A percentile compares a stretch with the other conserved stretches of the same genome.
These are phyloP conservation scores for Cutaneotrichosporon arboriforme DNA, from an alignment of 1,284 basidiomycete species.

Conservation along the genomic window DNA sequence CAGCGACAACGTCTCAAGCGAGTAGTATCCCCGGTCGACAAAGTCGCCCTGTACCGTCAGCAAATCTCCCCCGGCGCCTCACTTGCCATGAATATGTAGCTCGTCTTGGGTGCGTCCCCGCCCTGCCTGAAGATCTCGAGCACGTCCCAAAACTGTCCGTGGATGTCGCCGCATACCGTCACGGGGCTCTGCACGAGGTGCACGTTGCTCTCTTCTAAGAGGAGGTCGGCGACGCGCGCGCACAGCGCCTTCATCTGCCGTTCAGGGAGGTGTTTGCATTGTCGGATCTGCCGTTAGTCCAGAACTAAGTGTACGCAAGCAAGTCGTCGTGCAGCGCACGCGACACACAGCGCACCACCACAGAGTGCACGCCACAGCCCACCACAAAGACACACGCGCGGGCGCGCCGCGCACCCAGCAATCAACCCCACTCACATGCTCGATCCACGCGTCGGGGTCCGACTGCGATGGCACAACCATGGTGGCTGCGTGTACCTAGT, in stretches of 20 bases:
- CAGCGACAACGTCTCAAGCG: slow-evolving; percentile 89
- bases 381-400: neutral
- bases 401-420: neutral
- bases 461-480: slow-evolving; percentile 4
- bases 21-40: slow-evolving; percentile 94
- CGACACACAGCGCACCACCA: neutral
- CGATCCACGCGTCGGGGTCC: slow-evolving; percentile 22
- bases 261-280: slow-evolving; percentile 83
- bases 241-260: slow-evolving; percentile 86
- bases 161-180: slow-evolving; percentile 89
- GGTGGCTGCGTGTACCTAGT: neutral
- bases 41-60: slow-evolving; percentile 73
- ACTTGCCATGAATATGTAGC: slow-evolving; percentile 84
- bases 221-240: slow-evolving; percentile 71
- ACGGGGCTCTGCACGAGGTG: slow-evolving; percentile 87
- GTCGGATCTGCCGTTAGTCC: slow-evolving; percentile 56
- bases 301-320: neutral
- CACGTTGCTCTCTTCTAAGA: slow-evolving; percentile 93
- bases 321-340: neutral
- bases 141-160: slow-evolving; percentile 94
- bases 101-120: slow-evolving; percentile 79
- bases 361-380: neutral
- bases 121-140: slow-evolving; percentile 85
- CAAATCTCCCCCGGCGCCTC: neutral
- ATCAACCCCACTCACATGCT: slow-evolving; percentile 10